Evolutionary conservation across 768 basidiomycete genomes (phyloP).

Genomic region (Rhodocollybia butyracea): DNA sequence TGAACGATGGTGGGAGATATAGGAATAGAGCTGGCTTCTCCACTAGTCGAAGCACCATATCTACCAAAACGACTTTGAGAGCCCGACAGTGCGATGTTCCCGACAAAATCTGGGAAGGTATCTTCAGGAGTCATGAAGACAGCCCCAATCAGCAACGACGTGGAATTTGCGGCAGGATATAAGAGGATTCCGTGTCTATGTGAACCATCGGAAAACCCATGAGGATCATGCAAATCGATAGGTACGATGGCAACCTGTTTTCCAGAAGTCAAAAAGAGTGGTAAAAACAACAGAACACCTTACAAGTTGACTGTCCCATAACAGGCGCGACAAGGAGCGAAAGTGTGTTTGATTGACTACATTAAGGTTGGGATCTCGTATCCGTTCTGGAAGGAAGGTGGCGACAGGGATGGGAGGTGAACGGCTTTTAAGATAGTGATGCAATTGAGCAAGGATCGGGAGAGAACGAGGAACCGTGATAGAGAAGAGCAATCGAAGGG

Average conservation of each 20-base stretch:
- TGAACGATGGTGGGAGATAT: constrained; percentile 4
- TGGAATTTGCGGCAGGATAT: constrained; percentile 49
- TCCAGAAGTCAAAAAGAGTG: neutral
- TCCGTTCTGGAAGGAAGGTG: constrained; percentile 62
- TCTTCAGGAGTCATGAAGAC: constrained; percentile 39
- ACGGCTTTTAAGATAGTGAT: neutral
- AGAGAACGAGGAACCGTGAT: constrained; percentile 37
- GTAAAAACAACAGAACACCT: constrained; percentile 18
- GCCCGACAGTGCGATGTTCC: no score
- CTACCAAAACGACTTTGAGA: neutral
- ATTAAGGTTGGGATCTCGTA: constrained; percentile 45
- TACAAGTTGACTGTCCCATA: constrained; percentile 53
- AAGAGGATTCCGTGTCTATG: constrained; percentile 47
- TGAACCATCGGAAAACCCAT: constrained; percentile 2
- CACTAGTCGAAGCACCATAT: neutral
- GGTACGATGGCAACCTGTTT: constrained; percentile 45
- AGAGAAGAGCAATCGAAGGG: constrained; percentile 38
- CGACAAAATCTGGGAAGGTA: constrained; percentile 40
- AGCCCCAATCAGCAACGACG: constrained; percentile 48
- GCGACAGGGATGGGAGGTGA: constrained; percentile 38
- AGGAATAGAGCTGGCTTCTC: constrained; percentile 1
- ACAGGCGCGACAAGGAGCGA: constrained; percentile 47
- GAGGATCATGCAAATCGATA: constrained; percentile 29
- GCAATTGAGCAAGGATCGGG: constrained; percentile 27
- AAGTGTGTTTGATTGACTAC: constrained; percentile 53